Base-by-base conservation (phyloP, 2,329 filamentous ascomycete genomes). In the Nemania abortiva region DNA sequence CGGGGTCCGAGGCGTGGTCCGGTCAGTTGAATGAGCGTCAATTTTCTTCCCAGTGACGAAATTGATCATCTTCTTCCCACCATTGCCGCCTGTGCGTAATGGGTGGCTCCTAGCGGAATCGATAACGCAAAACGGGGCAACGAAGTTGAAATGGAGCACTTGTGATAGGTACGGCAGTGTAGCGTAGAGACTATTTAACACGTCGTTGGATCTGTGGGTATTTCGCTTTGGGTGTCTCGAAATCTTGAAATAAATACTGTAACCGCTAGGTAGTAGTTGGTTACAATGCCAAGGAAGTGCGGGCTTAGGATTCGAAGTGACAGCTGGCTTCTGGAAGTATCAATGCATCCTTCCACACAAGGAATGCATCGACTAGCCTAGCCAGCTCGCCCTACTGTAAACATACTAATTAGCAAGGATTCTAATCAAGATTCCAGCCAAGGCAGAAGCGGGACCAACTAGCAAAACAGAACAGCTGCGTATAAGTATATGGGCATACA, bases 1-100 rank as follows among this genome's bases (percentile, higher is more conserved):
- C 70, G 70, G 53, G 53, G 27, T 34, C 65, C 42, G 37, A 63
- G 29, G 39, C 58, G 63, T 66, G 62, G 58, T 53, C 63, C 27
- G n/a, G 58, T 45, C 58, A 24, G 39, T 50, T 63, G 37, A 20
- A 47, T 31, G 45, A 59, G n/a, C 49, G 52, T 45, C 49, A 45
- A 20, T 64, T 54, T 62, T 62, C 39, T 56, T 50, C 24, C 24
- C 31, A 18, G 66, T 69, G 49, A 69, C 69, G 66, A 69, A 63
- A 50, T 39, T 64, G 53, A 61, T 62, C 50, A 57, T 61, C 53
- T 54, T 67, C 63, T 45, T 45, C 65, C 39, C 34, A 39, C 57
- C 39, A 7, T 24, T 20, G 47, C 47, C 47, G 24, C 24, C 24
- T 27, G 24, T 27, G 24, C 24, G 24, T 27, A 11, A 37, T 29